A percentile compares a stretch with the other conserved stretches of the same genome.
Conservation (phyloP, 306 rosid species). For the Dryas alaskensis region DNA sequence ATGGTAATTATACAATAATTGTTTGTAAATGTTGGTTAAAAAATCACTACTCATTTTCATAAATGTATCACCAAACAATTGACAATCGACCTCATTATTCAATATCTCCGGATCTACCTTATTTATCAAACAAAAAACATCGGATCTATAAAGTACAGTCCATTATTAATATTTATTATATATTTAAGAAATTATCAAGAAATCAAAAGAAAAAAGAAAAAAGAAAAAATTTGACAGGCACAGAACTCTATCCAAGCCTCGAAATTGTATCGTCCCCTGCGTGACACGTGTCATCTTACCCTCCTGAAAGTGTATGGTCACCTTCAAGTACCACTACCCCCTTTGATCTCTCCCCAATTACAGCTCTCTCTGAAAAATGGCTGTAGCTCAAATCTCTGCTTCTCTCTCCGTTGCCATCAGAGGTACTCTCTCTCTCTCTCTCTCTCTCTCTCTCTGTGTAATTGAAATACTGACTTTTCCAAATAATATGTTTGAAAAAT, state of each 20-base stretch:
- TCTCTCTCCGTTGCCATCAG: slow-evolving; percentile 54
- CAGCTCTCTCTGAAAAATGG: slow-evolving; percentile 34
- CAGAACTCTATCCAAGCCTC: slow-evolving; percentile 12
- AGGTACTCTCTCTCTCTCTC: slow-evolving; percentile 34
- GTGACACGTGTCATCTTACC: slow-evolving; percentile 30
- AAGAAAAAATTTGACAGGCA: neutral
- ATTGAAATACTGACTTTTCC: neutral
- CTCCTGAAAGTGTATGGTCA: slow-evolving; percentile 21
- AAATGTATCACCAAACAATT: no score
- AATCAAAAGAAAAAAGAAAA: neutral
- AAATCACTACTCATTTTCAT: no score
- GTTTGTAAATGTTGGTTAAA: no score
- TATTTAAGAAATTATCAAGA: no score
- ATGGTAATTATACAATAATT: no score
- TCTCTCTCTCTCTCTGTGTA: neutral
- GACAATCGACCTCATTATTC: no score
- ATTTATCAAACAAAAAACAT: no score
- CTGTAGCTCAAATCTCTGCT: slow-evolving; percentile 54
- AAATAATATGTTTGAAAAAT: neutral
- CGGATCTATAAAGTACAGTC: no score
- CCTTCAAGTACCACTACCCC: slow-evolving; percentile 7
- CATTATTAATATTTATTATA: no score
- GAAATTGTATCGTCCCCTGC: neutral
- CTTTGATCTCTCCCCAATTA: neutral
- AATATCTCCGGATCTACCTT: no score